Conservation (phyloP, 345 rosid species). For the Conringia planisiliqua region DNA sequence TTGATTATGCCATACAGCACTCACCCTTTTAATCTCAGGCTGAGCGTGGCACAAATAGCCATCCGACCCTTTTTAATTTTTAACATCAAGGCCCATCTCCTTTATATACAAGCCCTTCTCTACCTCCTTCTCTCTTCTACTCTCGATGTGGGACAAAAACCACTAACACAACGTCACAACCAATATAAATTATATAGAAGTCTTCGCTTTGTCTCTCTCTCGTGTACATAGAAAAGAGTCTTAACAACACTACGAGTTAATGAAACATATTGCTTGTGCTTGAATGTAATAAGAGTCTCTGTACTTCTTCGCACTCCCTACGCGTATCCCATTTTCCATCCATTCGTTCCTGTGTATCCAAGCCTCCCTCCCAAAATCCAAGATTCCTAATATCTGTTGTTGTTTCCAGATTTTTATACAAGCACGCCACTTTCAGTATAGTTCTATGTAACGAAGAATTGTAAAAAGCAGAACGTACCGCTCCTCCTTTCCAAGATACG, state of each 20-base stretch:
- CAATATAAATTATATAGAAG: too few relatives aligned
- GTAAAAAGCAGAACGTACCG: conserved; percentile 41
- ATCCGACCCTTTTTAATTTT: conserved; percentile 70
- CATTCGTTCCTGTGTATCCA: conserved; percentile 88
- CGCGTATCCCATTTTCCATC: conserved; percentile 74
- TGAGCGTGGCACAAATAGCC: conserved; percentile 78
- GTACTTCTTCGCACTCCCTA: conserved; percentile 78
- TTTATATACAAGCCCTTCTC: background rate
- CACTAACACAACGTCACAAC: too few relatives aligned
- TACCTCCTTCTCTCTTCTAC: background rate
- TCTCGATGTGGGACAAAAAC: conserved; percentile 32
- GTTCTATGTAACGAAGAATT: background rate
- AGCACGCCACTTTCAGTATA: background rate
- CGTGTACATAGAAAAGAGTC: background rate
- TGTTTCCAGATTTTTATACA: background rate
- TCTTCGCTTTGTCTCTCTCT: background rate
- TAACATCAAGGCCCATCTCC: fast-evolving
- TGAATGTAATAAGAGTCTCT: conserved; percentile 82
- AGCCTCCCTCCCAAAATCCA: conserved; percentile 86
- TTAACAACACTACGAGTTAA: conserved; percentile 41
- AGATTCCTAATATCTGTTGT: conserved; percentile 65
- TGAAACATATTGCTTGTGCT: conserved; percentile 80
- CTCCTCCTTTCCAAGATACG: conserved; percentile 90
- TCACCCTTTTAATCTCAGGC: conserved; percentile 30
- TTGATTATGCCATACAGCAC: conserved; percentile 90